phyloP scores from a whole-genome alignment of 2,329 filamentous ascomycete genomes.

The Ceratocystis variospora region DNA sequence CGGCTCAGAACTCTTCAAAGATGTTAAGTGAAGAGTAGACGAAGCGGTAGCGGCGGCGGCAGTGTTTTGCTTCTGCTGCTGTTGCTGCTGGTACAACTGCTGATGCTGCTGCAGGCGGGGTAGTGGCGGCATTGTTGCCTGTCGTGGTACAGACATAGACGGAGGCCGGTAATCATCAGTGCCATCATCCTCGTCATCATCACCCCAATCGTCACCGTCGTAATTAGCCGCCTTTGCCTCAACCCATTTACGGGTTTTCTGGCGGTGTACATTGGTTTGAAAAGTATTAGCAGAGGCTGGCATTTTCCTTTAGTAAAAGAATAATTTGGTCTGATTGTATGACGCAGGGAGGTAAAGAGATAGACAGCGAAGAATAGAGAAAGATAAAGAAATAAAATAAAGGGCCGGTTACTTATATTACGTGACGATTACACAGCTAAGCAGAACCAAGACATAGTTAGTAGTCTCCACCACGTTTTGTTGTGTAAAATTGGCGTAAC shows the following conservation, averaged over 20 bases:
- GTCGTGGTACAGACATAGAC: slow-evolving; percentile 23
- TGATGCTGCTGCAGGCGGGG: slow-evolving; percentile 16
- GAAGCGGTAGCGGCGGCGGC: background rate
- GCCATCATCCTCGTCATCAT: slow-evolving; percentile 47
- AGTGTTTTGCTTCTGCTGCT: background rate
- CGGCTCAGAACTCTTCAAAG: background rate
- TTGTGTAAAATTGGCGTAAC: no score
- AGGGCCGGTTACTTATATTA: background rate
- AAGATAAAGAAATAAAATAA: background rate
- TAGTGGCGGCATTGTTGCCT: slow-evolving; percentile 19
- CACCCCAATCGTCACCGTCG: slow-evolving; percentile 88
- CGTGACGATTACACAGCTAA: no score
- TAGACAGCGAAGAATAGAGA: no score
- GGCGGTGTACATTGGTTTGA: slow-evolving; percentile 73
- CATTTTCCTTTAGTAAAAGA: background rate
- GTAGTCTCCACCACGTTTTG: no score
- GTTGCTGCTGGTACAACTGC: slow-evolving; percentile 8
- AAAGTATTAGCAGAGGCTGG: slow-evolving; percentile 36
- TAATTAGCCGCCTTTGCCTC: slow-evolving; percentile 78
- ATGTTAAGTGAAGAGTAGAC: background rate
- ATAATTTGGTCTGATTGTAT: no score
- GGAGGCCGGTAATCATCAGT: slow-evolving; percentile 27
- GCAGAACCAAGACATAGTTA: no score
- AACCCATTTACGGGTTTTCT: slow-evolving; percentile 90
- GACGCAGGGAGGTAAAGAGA: no score